Conservation (phyloP, 139 green algal species). For the Chlorella sp. region DNA sequence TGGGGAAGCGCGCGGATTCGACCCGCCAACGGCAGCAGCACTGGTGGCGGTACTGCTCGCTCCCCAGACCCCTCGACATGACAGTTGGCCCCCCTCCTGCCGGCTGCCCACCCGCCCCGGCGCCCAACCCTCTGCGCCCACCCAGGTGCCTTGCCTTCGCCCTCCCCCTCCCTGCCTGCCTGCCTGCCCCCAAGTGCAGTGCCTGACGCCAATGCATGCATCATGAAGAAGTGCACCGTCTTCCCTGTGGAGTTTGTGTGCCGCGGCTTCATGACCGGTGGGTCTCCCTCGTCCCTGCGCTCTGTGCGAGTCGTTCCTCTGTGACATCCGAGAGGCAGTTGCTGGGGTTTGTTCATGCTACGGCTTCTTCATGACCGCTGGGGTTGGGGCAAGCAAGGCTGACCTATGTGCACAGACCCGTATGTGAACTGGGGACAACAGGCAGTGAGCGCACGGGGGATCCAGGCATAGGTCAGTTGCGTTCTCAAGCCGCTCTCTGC, state of each 20-base stretch:
- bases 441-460: no score
- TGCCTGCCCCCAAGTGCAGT: constrained; percentile 32
- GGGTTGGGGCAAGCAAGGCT: no score
- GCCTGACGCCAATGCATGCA: constrained; percentile 93
- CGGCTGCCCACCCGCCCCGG: no score
- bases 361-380: no score
- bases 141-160: constrained; percentile 35
- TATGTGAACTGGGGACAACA: no score
- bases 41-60: background rate
- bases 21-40: background rate
- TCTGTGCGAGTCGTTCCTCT: background rate
- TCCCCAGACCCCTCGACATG: background rate
- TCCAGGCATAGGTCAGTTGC: no score
- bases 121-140: background rate
- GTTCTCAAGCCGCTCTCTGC: no score
- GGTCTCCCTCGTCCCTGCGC: background rate
- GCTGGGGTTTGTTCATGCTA: no score
- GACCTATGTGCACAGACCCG: no score
- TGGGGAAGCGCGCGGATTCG: no score
- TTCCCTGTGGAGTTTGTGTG: constrained; percentile 99
- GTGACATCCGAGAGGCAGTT: background rate
- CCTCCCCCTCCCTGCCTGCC: constrained; percentile 39
- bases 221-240: constrained; percentile 95
- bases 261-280: constrained; percentile 94
- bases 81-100: background rate